A percentile compares a stretch with the other conserved stretches of the same genome.
phyloP scores from a whole-genome alignment of 306 rosid species.

The Erythrophleum fordii region DNA sequence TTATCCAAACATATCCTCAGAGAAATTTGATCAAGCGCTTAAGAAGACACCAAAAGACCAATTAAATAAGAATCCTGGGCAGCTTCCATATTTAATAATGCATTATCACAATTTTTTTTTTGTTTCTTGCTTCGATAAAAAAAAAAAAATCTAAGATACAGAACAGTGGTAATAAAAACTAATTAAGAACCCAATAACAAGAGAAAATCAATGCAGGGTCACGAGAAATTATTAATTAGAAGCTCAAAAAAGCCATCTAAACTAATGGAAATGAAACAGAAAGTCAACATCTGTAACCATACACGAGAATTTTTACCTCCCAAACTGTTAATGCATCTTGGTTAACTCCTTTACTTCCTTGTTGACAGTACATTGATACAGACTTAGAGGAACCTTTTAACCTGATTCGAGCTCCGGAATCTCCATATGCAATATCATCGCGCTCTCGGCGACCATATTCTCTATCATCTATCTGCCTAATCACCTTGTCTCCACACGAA shows the following conservation, averaged over 20 bases:
- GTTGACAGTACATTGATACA: constrained; percentile 68
- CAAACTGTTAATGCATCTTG: constrained; percentile 88
- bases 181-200: background rate
- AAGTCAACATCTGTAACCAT: background rate
- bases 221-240: background rate
- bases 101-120: background rate
- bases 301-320: constrained; percentile 62
- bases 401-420: constrained; percentile 47
- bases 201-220: too few species aligned
- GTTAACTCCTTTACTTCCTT: constrained; percentile 79
- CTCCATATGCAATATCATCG: constrained; percentile 30
- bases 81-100: background rate
- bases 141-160: background rate
- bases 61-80: background rate
- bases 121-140: background rate
- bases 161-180: too few species aligned
- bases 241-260: background rate
- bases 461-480: constrained; percentile 10
- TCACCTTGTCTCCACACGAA: constrained; percentile 10
- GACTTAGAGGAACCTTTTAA: constrained; percentile 57
- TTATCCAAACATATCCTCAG: background rate
- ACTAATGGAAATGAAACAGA: background rate
- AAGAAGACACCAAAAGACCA: too few species aligned
- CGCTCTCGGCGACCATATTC: constrained; percentile 21
- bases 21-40: background rate